A percentile compares a stretch with the other conserved stretches of the same genome.
Conservation (phyloP, 352 stramenopile species). For the Pythium sp. region DNA sequence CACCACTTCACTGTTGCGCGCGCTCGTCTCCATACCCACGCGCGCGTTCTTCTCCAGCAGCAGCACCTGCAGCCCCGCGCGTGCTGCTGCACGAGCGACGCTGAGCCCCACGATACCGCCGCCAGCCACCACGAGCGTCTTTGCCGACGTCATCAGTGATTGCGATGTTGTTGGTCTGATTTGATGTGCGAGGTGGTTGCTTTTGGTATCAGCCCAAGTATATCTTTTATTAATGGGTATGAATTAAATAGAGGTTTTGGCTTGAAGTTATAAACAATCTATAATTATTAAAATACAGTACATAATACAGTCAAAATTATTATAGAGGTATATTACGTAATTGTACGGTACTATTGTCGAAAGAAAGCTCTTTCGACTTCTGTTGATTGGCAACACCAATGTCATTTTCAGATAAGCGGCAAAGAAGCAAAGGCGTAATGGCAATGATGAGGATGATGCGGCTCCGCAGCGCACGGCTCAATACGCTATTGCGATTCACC, state of each 20-base stretch:
- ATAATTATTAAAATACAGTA: background rate
- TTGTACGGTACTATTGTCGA: background rate
- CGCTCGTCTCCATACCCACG: slow-evolving; percentile 87
- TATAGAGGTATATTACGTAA: background rate
- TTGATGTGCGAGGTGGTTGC: background rate
- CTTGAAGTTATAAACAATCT: background rate
- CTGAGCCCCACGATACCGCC: slow-evolving; percentile 77
- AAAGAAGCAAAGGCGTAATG: background rate
- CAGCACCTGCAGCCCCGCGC: slow-evolving; percentile 65
- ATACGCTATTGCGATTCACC: background rate
- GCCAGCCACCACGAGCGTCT: slow-evolving; percentile 68
- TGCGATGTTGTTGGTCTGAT: background rate
- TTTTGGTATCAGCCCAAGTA: background rate
- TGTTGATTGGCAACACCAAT: background rate
- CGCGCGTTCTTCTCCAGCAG: slow-evolving; percentile 84
- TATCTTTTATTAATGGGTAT: too few relatives aligned
- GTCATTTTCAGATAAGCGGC: background rate
- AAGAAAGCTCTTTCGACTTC: background rate
- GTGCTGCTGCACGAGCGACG: slow-evolving; percentile 54
- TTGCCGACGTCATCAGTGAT: slow-evolving; percentile 14
- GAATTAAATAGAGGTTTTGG: background rate
- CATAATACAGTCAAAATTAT: too few relatives aligned
- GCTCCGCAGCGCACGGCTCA: background rate
- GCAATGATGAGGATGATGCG: background rate
- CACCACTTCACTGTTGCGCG: slow-evolving; percentile 95